A percentile compares a stretch with the other conserved stretches of the same genome.
phyloP scores from a whole-genome alignment of 441 rosid species.

The Corymbia calophylla region DNA sequence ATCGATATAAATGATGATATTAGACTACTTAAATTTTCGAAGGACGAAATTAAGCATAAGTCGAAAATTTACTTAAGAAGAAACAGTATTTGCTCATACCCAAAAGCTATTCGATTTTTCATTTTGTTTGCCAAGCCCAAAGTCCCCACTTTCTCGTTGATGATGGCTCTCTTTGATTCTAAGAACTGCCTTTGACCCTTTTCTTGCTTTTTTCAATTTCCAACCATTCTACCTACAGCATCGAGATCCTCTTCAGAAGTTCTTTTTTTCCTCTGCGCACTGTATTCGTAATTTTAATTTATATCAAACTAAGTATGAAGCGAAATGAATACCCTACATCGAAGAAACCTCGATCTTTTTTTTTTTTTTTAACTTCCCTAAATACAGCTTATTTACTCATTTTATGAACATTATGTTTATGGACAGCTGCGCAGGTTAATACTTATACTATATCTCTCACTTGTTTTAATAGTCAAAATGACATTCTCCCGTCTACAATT shows the following conservation, averaged over 20 bases:
- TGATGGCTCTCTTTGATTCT: background rate
- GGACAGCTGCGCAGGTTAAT: background rate
- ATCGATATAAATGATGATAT: background rate
- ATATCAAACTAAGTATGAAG: background rate
- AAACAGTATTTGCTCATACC: background rate
- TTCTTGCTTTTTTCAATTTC: background rate
- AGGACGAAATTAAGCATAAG: no score
- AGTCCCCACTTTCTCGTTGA: background rate
- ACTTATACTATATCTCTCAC: background rate
- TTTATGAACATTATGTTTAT: background rate
- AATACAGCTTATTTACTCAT: background rate
- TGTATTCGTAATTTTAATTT: background rate
- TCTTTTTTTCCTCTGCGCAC: background rate
- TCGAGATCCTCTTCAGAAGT: background rate
- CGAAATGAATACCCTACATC: rapidly evolving
- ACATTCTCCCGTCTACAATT: background rate
- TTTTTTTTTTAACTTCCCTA: background rate
- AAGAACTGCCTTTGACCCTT: background rate
- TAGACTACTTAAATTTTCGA: background rate
- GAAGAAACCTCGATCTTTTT: background rate
- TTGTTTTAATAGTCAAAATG: background rate
- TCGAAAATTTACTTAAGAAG: no score
- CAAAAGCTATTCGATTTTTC: background rate
- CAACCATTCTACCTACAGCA: background rate
- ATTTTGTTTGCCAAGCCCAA: background rate